Evolutionary conservation across 2,329 filamentous ascomycete genomes (phyloP).

Genomic region (Calonectria fujianensis): DNA sequence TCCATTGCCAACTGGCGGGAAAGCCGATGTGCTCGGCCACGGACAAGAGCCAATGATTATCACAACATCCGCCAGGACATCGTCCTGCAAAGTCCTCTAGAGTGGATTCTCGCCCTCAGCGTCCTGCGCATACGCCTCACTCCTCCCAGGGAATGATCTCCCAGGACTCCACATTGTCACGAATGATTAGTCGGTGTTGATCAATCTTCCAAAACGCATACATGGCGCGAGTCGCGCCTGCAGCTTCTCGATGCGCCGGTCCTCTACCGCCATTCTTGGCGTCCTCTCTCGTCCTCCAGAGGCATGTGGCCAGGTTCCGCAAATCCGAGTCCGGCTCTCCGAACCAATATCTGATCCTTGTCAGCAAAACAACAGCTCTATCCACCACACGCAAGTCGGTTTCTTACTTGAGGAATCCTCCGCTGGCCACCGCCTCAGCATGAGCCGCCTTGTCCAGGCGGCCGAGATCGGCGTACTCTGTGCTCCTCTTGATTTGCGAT

Average conservation of each 20-base stretch:
- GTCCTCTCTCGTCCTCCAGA: slow-evolving; percentile 78
- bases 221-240: slow-evolving; percentile 76
- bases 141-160: slow-evolving; percentile 75
- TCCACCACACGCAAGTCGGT: neutral
- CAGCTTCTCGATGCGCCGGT: slow-evolving; percentile 79
- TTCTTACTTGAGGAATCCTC: slow-evolving; percentile 85
- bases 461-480: slow-evolving; percentile 81
- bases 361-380: slow-evolving; percentile 42
- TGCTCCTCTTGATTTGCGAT: slow-evolving; percentile 80
- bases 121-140: slow-evolving; percentile 36
- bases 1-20: neutral
- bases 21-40: slow-evolving; percentile 10
- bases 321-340: slow-evolving; percentile 81
- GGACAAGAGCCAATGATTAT: neutral
- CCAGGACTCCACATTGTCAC: slow-evolving; percentile 79
- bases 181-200: slow-evolving; percentile 80
- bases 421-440: slow-evolving; percentile 84
- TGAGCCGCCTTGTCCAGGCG: slow-evolving; percentile 87
- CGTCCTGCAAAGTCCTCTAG: neutral
- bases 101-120: neutral
- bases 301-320: slow-evolving; percentile 87
- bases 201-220: slow-evolving; percentile 83
- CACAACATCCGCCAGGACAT: neutral
- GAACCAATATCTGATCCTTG: slow-evolving; percentile 85
- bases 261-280: slow-evolving; percentile 76